phyloP scores from a whole-genome alignment of 192 early-diverging fungal genomes.

The Gonapodya prolifera region DNA sequence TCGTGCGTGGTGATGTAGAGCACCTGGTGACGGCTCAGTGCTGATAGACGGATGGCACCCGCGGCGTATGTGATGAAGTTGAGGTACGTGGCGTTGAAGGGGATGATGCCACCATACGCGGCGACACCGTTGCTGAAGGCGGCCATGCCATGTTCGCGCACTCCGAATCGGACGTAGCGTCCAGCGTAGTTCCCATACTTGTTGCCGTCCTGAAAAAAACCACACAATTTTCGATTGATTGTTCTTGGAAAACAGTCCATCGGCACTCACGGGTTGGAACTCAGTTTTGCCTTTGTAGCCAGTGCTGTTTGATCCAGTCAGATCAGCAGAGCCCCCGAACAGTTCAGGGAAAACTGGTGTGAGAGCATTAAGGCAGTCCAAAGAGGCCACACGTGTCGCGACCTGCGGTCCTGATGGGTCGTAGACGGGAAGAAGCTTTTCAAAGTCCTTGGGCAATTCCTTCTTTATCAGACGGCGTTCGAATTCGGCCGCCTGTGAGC shows the following conservation, averaged over 20 bases:
- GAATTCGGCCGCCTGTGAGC: constrained; percentile 43
- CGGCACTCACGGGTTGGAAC: constrained; percentile 56
- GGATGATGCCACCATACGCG: constrained; percentile 76
- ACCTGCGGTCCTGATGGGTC: constrained; percentile 63
- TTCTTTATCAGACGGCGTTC: constrained; percentile 54
- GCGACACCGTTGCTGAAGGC: constrained; percentile 82
- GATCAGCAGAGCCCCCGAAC: constrained; percentile 88
- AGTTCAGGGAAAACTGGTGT: constrained; percentile 77
- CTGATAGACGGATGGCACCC: constrained; percentile 78
- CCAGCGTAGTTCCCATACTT: constrained; percentile 70
- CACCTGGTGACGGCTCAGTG: constrained; percentile 77
- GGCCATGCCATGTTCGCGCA: constrained; percentile 96
- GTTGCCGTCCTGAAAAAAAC: constrained; percentile 20
- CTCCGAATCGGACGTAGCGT: constrained; percentile 86
- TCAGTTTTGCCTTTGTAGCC: constrained; percentile 88
- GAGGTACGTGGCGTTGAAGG: constrained; percentile 59
- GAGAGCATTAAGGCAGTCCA: constrained; percentile 50
- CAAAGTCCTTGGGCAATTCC: constrained; percentile 62
- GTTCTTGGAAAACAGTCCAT: no score
- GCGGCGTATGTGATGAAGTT: constrained; percentile 62
- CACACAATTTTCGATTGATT: neutral
- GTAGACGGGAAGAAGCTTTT: constrained; percentile 58
- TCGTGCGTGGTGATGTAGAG: constrained; percentile 99
- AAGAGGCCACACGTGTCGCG: constrained; percentile 39
- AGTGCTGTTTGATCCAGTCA: constrained; percentile 93